These are phyloP conservation scores for Kuraishia floccosa DNA, from an alignment of 805 yeast genomes.

Conservation along the genomic window DNA sequence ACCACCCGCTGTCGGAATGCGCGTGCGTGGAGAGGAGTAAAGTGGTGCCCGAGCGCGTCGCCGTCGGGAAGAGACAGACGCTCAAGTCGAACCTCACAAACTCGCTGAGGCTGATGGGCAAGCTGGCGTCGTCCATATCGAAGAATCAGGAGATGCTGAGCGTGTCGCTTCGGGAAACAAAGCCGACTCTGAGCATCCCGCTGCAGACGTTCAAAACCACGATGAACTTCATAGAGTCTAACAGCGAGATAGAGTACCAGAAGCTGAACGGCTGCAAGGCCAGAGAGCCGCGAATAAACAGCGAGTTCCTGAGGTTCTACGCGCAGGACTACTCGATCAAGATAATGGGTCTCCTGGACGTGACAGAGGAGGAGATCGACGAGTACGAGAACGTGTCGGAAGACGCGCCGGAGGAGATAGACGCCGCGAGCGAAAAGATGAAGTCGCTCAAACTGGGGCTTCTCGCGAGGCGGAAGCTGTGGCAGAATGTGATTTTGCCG, in stretches of 20 bases:
- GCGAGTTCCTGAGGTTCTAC: constrained; percentile 34
- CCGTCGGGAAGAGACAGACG: background rate
- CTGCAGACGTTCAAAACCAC: constrained; percentile 2
- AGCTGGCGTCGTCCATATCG: constrained; percentile 1
- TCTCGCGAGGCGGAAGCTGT: constrained; percentile 35
- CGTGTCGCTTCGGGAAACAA: background rate
- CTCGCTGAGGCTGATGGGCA: background rate
- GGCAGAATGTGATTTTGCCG: constrained; percentile 40
- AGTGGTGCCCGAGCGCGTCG: background rate
- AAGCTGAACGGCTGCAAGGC: background rate
- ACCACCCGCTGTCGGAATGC: background rate
- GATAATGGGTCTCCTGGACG: constrained; percentile 17
- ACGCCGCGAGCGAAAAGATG: too few species aligned
- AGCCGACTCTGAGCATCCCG: constrained; percentile 1
- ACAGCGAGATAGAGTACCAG: background rate
- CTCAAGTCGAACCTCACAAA: constrained; percentile 1
- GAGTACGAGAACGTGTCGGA: constrained; percentile 15
- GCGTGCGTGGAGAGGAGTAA: background rate
- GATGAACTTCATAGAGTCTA: background rate
- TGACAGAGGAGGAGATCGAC: constrained; percentile 22
- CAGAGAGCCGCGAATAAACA: constrained; percentile 40
- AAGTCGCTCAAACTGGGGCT: constrained; percentile 20
- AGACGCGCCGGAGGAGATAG: background rate
- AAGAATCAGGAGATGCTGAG: constrained; percentile 1
- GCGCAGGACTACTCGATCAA: constrained; percentile 37